Evolutionary conservation across 768 basidiomycete genomes (phyloP).

Genomic region (Megacollybia marginata): DNA sequence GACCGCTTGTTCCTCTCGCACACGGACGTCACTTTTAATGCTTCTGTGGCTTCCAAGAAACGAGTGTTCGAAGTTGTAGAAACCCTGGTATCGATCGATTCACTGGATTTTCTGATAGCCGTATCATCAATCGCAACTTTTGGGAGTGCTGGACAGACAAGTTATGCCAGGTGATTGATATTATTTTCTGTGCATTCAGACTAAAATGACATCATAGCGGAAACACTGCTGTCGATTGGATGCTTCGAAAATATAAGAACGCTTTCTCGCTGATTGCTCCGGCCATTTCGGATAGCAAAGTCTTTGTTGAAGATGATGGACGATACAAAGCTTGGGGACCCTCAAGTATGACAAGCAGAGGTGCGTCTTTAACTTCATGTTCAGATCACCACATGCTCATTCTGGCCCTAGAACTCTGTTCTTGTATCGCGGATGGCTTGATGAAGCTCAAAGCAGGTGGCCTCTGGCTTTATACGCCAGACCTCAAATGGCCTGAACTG

Average conservation of each 20-base stretch:
- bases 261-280: slow-evolving; percentile 13
- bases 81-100: slow-evolving; percentile 5
- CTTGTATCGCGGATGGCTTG: too few relatives aligned
- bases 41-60: slow-evolving; percentile 13
- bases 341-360: background rate
- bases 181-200: too few relatives aligned
- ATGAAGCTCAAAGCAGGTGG: background rate
- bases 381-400: too few relatives aligned
- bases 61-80: slow-evolving; percentile 12
- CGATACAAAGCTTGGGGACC: slow-evolving; percentile 1
- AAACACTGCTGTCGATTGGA: slow-evolving; percentile 12
- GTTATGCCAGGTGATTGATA: slow-evolving; percentile 12
- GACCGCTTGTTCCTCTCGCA: slow-evolving; percentile 15
- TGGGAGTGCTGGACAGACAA: slow-evolving; percentile 16
- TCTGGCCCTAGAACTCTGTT: too few relatives aligned
- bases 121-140: slow-evolving; percentile 14
- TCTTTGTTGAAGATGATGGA: too few relatives aligned
- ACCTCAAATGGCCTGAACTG: slow-evolving; percentile 15
- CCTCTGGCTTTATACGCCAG: slow-evolving; percentile 16
- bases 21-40: slow-evolving; percentile 12
- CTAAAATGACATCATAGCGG: slow-evolving; percentile 4
- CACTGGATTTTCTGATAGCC: slow-evolving; percentile 15
- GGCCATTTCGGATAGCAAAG: slow-evolving; percentile 8
- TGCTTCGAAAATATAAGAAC: slow-evolving; percentile 7
- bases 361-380: background rate